Evolutionary conservation across 441 rosid species (phyloP).

Genomic region (Pelargonium citronellum): DNA sequence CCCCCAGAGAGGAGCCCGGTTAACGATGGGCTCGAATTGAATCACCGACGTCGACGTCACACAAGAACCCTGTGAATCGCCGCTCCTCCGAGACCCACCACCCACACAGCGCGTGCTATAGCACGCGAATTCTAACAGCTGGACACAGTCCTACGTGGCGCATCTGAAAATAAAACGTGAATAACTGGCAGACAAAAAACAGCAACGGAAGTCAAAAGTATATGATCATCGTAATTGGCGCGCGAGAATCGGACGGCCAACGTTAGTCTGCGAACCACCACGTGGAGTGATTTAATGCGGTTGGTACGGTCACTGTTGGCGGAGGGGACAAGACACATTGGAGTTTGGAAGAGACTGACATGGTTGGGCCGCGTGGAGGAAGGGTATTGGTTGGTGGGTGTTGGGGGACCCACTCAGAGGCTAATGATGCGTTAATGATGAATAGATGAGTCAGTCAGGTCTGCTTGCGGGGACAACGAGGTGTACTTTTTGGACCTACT

Average conservation of each 20-base stretch:
- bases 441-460: conserved; percentile 3
- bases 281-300: not conserved
- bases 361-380: not conserved
- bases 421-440: conserved; percentile 3
- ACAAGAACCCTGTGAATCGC: too few species aligned
- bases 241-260: not conserved
- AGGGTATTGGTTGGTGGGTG: not conserved
- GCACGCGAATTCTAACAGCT: too few species aligned
- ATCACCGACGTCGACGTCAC: too few species aligned
- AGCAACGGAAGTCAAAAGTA: conserved; percentile 1
- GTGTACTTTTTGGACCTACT: too few species aligned
- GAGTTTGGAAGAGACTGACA: not conserved
- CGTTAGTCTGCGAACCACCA: not conserved
- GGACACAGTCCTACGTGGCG: too few species aligned
- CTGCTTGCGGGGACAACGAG: not conserved
- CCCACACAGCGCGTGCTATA: too few species aligned
- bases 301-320: not conserved
- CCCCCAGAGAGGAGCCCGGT: too few species aligned
- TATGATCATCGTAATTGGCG: not conserved
- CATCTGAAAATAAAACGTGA: not conserved
- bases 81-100: too few species aligned
- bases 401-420: not conserved
- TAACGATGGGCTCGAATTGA: too few species aligned
- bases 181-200: not conserved
- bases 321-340: not conserved